phyloP scores from a whole-genome alignment of 2,329 filamentous ascomycete genomes.

The Leptoxyphium fumago region DNA sequence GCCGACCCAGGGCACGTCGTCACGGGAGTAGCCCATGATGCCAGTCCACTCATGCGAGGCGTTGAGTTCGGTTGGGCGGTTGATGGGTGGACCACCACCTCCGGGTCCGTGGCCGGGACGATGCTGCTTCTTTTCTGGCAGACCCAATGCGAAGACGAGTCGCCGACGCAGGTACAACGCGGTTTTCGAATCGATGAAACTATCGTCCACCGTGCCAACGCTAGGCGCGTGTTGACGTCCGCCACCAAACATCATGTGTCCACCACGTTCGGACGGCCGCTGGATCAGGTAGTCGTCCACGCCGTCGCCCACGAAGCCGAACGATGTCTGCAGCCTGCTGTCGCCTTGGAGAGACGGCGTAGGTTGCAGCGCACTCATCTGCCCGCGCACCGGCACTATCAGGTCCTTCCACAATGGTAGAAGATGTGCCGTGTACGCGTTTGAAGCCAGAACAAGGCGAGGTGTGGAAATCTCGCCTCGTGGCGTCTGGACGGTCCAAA shows the following conservation, averaged over 20 bases:
- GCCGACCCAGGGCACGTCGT: constrained; percentile 57
- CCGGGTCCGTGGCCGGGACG: neutral
- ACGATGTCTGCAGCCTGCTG: constrained; percentile 40
- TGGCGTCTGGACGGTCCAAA: constrained; percentile 50
- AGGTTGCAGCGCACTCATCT: constrained; percentile 53
- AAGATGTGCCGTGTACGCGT: constrained; percentile 68
- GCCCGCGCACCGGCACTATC: constrained; percentile 63
- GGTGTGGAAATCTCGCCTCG: constrained; percentile 51
- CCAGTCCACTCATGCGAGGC: constrained; percentile 52
- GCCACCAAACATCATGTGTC: constrained; percentile 57
- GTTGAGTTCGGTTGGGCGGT: constrained; percentile 15
- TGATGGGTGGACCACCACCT: neutral
- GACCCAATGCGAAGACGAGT: constrained; percentile 21
- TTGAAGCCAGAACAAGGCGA: constrained; percentile 63
- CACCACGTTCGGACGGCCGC: constrained; percentile 36
- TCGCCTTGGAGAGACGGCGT: constrained; percentile 24
- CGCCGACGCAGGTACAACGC: constrained; percentile 40
- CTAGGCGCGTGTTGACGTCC: constrained; percentile 43
- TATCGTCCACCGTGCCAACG: constrained; percentile 48
- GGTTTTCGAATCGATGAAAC: constrained; percentile 40
- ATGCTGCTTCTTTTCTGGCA: constrained; percentile 15
- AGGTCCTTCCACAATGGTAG: constrained; percentile 53
- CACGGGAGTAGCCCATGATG: constrained; percentile 62
- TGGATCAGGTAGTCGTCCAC: constrained; percentile 63
- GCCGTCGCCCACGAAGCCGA: constrained; percentile 45